Conservation (phyloP, 2,329 filamentous ascomycete species). For the Fusarium paranaense region DNA sequence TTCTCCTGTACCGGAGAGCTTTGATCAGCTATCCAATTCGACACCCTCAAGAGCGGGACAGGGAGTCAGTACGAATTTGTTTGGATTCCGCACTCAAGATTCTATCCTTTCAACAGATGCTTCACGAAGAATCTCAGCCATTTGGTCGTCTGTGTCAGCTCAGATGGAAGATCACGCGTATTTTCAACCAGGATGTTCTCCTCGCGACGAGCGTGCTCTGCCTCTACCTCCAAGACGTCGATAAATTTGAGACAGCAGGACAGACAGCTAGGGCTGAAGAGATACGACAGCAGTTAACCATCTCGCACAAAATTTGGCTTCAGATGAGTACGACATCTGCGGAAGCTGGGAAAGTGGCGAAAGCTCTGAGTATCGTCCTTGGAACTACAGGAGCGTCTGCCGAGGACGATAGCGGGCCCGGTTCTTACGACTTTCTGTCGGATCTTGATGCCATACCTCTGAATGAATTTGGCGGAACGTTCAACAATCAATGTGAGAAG, state of each 20-base stretch:
- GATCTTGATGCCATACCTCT: conserved; percentile 11
- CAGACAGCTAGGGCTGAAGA: conserved; percentile 13
- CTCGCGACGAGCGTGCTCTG: conserved; percentile 29
- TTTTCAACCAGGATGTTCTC: conserved; percentile 28
- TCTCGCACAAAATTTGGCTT: conserved; percentile 29
- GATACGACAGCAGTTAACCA: conserved; percentile 15
- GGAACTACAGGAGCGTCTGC: conserved; percentile 13
- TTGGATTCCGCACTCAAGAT: conserved; percentile 26
- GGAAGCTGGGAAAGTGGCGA: conserved; percentile 26
- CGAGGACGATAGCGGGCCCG: not conserved
- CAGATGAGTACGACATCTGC: conserved; percentile 20
- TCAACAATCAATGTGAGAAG: conserved; percentile 31
- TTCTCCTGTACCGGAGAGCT: conserved; percentile 21
- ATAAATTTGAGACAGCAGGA: conserved; percentile 22
- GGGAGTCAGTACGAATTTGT: conserved; percentile 17
- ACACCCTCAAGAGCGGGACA: conserved; percentile 16
- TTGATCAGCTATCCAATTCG: conserved; percentile 11
- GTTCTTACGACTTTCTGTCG: conserved; percentile 13
- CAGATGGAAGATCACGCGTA: conserved; percentile 19
- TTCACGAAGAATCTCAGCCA: conserved; percentile 29
- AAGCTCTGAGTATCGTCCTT: conserved; percentile 27
- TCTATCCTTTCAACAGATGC: conserved; percentile 25
- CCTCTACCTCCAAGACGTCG: conserved; percentile 24
- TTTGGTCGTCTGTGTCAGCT: conserved; percentile 24
- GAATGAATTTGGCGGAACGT: not conserved